Base-by-base conservation (phyloP, 352 stramenopile genomes). In the Phytopythium cucurbitacearum region DNA sequence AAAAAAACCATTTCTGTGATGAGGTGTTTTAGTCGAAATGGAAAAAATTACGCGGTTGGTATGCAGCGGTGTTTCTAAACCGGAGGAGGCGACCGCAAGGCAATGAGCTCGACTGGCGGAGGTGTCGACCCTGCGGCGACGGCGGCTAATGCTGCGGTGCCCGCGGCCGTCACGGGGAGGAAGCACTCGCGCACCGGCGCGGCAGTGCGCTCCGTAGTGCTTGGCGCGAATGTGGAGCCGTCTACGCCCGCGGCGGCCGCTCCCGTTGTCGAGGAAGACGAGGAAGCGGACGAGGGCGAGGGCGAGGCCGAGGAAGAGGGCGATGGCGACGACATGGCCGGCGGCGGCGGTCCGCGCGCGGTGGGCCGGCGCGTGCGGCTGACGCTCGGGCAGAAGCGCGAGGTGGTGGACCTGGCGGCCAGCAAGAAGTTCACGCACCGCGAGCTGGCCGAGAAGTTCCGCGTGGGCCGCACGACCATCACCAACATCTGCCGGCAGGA, bases 381-480 rank as follows among this genome's bases (percentile, higher is more conserved):
- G 37, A 91, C 81, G 41, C 76, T 94, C 3, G 84, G 84, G 1
- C 84, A 91, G 61, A 94, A 91, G 65, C 84, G 84, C n/a, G 79
- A 91, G 56, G 80, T 94, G 38, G 75, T 94, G 48, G 84, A 94
- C 59, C 55, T 94, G 15, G 84, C 79, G 4, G 77, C 79, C 7
- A 91, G 84, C 59, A 89, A 91, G 60, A 89, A 91, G 55, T 94
- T 91, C 56, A 94, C 84, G 39, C 84, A 91, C 58, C 80, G 80
- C 33, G 81, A 94, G 56, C 59, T 94, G 47, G 84, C 84, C 15
- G 75, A 91, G 45, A 89, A 89, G 67, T 94, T 94, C 60, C 67
- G 65, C 37, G 80, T 91, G 32, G 80, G 80, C 0, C 79, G 80
- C 53, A 94, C 81, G 34, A 94, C 84, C 15, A 91, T 94, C 63